Evolutionary conservation across 2,329 filamentous ascomycete species (phyloP).

Genomic region (Ceratocystis colombiana): DNA sequence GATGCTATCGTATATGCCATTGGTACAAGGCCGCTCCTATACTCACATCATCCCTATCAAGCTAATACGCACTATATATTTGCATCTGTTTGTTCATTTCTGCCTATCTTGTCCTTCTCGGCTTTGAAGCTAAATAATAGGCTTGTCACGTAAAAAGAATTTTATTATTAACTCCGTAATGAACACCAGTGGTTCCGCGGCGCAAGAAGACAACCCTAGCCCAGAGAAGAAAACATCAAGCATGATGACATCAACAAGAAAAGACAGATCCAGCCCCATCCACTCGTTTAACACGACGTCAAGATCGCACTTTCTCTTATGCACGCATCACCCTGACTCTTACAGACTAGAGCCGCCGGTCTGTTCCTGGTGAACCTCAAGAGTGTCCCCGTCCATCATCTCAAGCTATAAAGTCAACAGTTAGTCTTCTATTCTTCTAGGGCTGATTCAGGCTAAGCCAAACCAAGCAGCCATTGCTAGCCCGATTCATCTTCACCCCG

Average conservation of each 20-base stretch:
- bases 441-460: too few species aligned
- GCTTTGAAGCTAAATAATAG: background rate
- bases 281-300: background rate
- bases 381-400: conserved; percentile 89
- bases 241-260: conserved; percentile 1
- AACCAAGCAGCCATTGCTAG: too few species aligned
- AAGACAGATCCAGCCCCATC: background rate
- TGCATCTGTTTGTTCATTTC: background rate
- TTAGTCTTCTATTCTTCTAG: background rate
- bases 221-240: conserved; percentile 2
- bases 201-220: conserved; percentile 4
- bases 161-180: conserved; percentile 9
- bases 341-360: conserved; percentile 56
- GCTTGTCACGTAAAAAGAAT: background rate
- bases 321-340: background rate
- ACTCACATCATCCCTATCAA: background rate
- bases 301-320: background rate
- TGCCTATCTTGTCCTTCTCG: background rate
- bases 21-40: background rate
- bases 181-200: background rate
- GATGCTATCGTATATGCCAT: background rate
- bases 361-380: conserved; percentile 97
- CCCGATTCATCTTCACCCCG: too few species aligned
- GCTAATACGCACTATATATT: background rate
- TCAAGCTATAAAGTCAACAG: conserved; percentile 56